phyloP scores from a whole-genome alignment of 192 early-diverging fungal genomes.

The Coemansia asiatica region DNA sequence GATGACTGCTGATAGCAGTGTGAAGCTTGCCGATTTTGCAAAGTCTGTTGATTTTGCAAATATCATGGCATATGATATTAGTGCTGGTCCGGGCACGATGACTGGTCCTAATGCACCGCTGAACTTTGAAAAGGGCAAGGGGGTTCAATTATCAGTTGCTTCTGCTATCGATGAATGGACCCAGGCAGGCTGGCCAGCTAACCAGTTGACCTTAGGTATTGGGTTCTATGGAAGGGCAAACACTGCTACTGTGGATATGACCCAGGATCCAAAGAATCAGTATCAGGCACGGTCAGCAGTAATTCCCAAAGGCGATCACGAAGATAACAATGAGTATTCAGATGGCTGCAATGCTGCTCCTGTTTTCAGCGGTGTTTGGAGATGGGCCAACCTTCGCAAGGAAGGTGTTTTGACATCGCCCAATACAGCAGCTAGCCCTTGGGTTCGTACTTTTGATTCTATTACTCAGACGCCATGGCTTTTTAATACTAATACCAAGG shows the following conservation, averaged over 20 bases:
- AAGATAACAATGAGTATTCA: no score
- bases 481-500: conserved; percentile 59
- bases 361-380: conserved; percentile 66
- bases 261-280: conserved; percentile 44
- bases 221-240: conserved; percentile 65
- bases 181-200: conserved; percentile 59
- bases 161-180: conserved; percentile 58
- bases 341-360: no score
- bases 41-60: conserved; percentile 66
- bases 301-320: conserved; percentile 55
- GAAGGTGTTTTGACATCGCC: conserved; percentile 46
- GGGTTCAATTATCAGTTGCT: conserved; percentile 44
- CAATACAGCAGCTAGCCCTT: conserved; percentile 42
- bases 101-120: conserved; percentile 68
- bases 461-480: conserved; percentile 69
- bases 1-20: no score
- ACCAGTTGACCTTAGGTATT: conserved; percentile 62
- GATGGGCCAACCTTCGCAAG: conserved; percentile 59
- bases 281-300: conserved; percentile 40
- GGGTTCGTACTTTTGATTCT: conserved; percentile 63
- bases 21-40: conserved; percentile 56
- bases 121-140: conserved; percentile 35
- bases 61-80: conserved; percentile 69
- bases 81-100: conserved; percentile 56
- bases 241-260: conserved; percentile 55